Evolutionary conservation across 177 flowering plant genomes (phyloP).

Genomic region (Tripterygium wilfordii): DNA sequence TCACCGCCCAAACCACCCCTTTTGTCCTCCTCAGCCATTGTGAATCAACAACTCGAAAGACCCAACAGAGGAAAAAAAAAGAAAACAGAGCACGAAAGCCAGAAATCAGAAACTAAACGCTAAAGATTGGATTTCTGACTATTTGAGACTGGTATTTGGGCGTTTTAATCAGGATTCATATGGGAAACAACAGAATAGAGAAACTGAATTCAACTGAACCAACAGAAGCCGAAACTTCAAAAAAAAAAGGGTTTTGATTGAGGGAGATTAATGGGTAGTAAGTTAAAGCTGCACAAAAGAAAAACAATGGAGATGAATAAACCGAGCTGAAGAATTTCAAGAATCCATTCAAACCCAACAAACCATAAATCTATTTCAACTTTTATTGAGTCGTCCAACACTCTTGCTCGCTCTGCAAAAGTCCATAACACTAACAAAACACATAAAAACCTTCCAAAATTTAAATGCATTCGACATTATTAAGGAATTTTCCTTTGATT

Average conservation of each 20-base stretch:
- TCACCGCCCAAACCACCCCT: constrained; percentile 11
- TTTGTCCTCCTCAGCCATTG: constrained; percentile 34
- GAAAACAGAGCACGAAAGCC: too few species aligned
- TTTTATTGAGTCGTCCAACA: too few species aligned
- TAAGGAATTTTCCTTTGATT: too few species aligned
- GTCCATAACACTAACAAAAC: constrained; percentile 10
- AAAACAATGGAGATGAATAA: constrained; percentile 31
- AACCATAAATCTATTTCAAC: constrained; percentile 12
- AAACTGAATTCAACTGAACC: too few species aligned
- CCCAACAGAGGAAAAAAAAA: too few species aligned
- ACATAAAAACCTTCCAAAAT: constrained; percentile 2
- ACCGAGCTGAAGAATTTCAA: constrained; percentile 8
- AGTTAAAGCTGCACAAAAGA: constrained; percentile 20
- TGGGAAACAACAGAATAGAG: constrained; percentile 4
- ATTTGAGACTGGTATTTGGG: constrained; percentile 1
- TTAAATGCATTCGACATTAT: too few species aligned
- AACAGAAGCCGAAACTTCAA: too few species aligned
- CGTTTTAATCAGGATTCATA: constrained; percentile 13
- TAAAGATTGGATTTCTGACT: constrained; percentile 3
- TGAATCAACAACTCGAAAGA: too few species aligned
- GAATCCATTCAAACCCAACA: too few species aligned
- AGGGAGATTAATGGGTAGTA: too few species aligned
- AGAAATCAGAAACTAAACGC: too few species aligned
- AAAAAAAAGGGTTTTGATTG: too few species aligned
- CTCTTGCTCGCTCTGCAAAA: constrained; percentile 4